Percentiles rank a stretch among this genome's conserved stretches.
Conservation (phyloP, 2,329 filamentous ascomycete genomes). For the Biscogniauxia sp. region DNA sequence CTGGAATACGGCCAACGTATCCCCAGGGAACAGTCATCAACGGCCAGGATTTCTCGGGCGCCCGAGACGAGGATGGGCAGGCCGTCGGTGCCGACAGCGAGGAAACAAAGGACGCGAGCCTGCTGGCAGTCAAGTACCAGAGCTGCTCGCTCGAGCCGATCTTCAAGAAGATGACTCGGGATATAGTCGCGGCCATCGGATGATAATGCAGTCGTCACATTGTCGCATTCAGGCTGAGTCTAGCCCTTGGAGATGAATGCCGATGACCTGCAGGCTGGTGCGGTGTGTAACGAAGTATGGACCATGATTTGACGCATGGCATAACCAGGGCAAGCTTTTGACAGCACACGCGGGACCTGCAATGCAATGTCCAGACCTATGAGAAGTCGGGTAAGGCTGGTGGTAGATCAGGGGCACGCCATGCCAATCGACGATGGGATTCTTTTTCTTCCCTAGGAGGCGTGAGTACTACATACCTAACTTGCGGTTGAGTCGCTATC, state of each 20-base stretch:
- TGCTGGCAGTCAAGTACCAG: constrained; percentile 69
- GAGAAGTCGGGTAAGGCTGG: neutral
- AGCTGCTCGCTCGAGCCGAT: constrained; percentile 68
- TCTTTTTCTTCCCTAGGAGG: too few species aligned
- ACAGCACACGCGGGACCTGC: constrained; percentile 5
- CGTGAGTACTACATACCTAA: too few species aligned
- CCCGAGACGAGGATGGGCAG: constrained; percentile 27
- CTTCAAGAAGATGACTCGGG: constrained; percentile 63
- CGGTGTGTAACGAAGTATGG: constrained; percentile 2
- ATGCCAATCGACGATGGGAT: neutral
- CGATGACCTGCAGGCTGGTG: too few species aligned
- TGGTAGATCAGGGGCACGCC: neutral
- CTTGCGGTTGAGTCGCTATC: neutral
- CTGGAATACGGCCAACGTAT: constrained; percentile 62
- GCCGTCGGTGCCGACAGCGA: constrained; percentile 22
- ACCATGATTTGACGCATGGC: neutral
- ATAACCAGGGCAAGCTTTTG: neutral
- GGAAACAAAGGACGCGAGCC: constrained; percentile 37
- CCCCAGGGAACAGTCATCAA: constrained; percentile 64
- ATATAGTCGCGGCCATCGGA: constrained; percentile 41
- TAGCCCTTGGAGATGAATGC: constrained; percentile 11
- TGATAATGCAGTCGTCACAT: constrained; percentile 19
- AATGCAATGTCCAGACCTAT: constrained; percentile 8
- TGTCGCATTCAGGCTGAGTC: constrained; percentile 27
- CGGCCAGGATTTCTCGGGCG: constrained; percentile 51